These are phyloP conservation scores for Candida sp. DNA, from an alignment of 1,139 yeast genomes.

Conservation along the genomic window DNA sequence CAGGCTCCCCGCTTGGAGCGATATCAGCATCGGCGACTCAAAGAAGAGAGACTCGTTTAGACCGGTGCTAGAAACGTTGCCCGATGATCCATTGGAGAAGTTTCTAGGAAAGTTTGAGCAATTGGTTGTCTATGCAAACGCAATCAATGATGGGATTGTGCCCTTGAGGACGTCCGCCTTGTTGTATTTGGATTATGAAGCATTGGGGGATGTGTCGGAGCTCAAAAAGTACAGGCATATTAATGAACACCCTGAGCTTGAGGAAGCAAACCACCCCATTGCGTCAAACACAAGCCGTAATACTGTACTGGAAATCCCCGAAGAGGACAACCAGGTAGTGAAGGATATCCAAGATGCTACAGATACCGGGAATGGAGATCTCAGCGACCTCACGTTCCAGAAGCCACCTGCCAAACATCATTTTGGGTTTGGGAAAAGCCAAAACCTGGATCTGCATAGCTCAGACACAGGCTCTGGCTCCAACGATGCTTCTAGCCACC, in stretches of 20 bases:
- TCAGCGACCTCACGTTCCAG: background rate
- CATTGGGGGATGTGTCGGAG: conserved; percentile 39
- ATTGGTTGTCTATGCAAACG: conserved; percentile 80
- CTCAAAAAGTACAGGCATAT: conserved; percentile 21
- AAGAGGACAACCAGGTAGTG: conserved; percentile 8
- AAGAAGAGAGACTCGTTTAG: conserved; percentile 28
- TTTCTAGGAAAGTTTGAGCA: conserved; percentile 66
- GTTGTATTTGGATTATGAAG: conserved; percentile 50
- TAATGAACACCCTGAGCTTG: conserved; percentile 15
- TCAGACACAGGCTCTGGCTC: background rate
- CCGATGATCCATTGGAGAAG: conserved; percentile 77
- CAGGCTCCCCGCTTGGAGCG: conserved; percentile 23
- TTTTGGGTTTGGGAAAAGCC: conserved; percentile 3
- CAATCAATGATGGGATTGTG: conserved; percentile 92
- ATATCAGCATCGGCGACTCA: conserved; percentile 14
- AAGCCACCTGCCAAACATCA: conserved; percentile 5
- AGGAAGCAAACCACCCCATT: conserved; percentile 14
- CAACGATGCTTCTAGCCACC: no score
- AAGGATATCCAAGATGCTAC: conserved; percentile 2
- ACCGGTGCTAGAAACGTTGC: conserved; percentile 75
- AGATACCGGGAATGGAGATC: background rate
- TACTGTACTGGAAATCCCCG: conserved; percentile 16
- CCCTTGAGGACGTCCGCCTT: conserved; percentile 71
- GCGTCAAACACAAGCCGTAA: conserved; percentile 14
- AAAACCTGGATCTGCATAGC: conserved; percentile 20